phyloP scores from a whole-genome alignment of 306 rosid species.

The Malus orientalis region DNA sequence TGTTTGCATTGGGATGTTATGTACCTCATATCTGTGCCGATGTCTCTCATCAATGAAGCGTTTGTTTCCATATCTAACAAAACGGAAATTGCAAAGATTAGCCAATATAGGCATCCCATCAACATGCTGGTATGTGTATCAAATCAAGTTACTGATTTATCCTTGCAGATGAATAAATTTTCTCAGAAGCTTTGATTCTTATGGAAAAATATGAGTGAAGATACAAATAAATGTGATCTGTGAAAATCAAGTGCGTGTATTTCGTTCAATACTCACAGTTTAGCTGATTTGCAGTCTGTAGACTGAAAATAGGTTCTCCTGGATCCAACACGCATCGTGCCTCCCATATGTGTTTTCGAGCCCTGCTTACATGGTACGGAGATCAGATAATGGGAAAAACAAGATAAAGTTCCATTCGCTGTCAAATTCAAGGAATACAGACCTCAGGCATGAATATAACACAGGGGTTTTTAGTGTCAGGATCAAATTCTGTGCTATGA shows the following conservation, averaged over 20 bases:
- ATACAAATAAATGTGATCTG: no score
- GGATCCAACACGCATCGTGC: conserved; percentile 96
- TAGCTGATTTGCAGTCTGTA: conserved; percentile 69
- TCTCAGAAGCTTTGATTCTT: neutral
- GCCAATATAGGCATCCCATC: conserved; percentile 2
- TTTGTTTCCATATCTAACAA: conserved; percentile 34
- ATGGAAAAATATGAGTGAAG: neutral
- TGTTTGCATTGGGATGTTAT: neutral
- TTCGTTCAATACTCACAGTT: conserved; percentile 50
- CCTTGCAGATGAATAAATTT: neutral
- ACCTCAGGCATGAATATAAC: conserved; percentile 98
- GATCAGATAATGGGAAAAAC: conserved; percentile 7
- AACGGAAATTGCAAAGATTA: conserved; percentile 5
- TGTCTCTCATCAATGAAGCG: conserved; percentile 40
- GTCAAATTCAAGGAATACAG: neutral
- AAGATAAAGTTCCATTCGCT: neutral
- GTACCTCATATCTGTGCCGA: conserved; percentile 50
- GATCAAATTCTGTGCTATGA: conserved; percentile 75
- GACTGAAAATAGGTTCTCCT: conserved; percentile 75
- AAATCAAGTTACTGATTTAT: conserved; percentile 1
- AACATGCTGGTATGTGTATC: neutral
- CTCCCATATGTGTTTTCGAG: conserved; percentile 95
- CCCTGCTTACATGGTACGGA: conserved; percentile 40
- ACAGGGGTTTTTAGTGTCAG: conserved; percentile 66
- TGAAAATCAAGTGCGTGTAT: neutral